Percentiles rank a stretch among this genome's conserved stretches.
These are phyloP conservation scores for Stephanodiscus minutulus DNA, from an alignment of 108 stramenopile species.

Conservation along the genomic window DNA sequence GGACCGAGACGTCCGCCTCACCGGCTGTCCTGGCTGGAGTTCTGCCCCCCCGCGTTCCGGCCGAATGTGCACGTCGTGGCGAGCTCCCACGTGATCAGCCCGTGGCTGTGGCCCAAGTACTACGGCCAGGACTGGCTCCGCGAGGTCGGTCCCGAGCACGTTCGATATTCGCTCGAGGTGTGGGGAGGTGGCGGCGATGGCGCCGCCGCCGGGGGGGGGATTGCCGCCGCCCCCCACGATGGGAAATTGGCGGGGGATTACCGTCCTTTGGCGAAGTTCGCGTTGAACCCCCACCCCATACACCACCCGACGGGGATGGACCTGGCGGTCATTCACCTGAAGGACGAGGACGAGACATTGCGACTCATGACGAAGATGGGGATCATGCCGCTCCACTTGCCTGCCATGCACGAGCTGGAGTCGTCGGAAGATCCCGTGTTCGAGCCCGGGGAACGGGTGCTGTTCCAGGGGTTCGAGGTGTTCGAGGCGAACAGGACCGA, in stretches of 20 bases:
- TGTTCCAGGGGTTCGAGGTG: conserved; percentile 82
- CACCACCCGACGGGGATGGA: conserved; percentile 82
- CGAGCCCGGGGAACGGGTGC: conserved; percentile 68
- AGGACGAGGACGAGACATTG: conserved; percentile 68
- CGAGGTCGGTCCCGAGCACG: conserved; percentile 65
- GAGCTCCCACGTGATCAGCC: conserved; percentile 80
- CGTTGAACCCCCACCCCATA: conserved; percentile 78
- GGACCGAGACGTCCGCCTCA: conserved; percentile 56
- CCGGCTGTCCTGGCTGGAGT: conserved; percentile 83
- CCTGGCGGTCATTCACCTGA: conserved; percentile 77
- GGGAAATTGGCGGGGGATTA: conserved; percentile 41
- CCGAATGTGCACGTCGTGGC: conserved; percentile 78
- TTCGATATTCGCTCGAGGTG: conserved; percentile 58
- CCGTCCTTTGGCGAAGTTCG: conserved; percentile 68
- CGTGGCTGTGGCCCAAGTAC: conserved; percentile 84
- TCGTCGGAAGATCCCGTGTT: conserved; percentile 61
- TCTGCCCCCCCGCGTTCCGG: conserved; percentile 69
- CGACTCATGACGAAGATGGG: conserved; percentile 64
- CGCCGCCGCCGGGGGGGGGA: not conserved
- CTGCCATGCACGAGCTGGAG: conserved; percentile 29
- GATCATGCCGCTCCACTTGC: conserved; percentile 63
- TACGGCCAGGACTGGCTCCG: conserved; percentile 83
- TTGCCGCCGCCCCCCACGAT: conserved; percentile 12
- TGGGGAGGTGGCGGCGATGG: conserved; percentile 13
- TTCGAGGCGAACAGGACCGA: conserved; percentile 53